These are phyloP conservation scores for Rhodotorula babjevae DNA, from an alignment of 768 basidiomycete genomes.

Conservation along the genomic window DNA sequence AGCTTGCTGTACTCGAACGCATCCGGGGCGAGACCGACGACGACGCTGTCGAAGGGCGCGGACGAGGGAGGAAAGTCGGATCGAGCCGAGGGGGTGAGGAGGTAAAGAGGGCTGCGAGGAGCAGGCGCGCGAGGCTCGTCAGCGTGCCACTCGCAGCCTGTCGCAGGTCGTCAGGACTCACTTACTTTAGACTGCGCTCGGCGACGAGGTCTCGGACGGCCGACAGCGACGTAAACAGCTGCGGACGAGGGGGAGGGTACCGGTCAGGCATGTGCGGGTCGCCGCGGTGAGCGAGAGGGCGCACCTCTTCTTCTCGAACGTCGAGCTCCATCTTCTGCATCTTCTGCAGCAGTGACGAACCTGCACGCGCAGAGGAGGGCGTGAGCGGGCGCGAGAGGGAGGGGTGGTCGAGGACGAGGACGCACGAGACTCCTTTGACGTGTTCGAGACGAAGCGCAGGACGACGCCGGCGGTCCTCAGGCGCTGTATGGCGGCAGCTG, in stretches of 20 bases:
- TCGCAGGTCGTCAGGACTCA: not conserved
- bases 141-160: too few relatives aligned
- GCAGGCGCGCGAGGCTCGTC: not conserved
- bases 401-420: not conserved
- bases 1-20: slow-evolving; percentile 57
- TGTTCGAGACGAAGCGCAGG: slow-evolving; percentile 62
- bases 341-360: slow-evolving; percentile 47
- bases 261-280: not conserved
- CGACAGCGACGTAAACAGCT: slow-evolving; percentile 60
- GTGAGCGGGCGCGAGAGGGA: slow-evolving; percentile 12
- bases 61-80: slow-evolving; percentile 48
- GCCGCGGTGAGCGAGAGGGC: not conserved
- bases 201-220: slow-evolving; percentile 55
- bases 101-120: slow-evolving; percentile 54
- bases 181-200: slow-evolving; percentile 49
- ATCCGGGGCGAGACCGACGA: slow-evolving; percentile 60
- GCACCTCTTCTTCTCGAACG: slow-evolving; percentile 51
- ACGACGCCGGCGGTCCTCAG: slow-evolving; percentile 46
- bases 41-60: slow-evolving; percentile 56
- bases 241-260: not conserved
- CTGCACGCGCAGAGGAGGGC: not conserved
- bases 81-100: slow-evolving; percentile 54
- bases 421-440: slow-evolving; percentile 59
- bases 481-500: slow-evolving; percentile 52
- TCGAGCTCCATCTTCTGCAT: slow-evolving; percentile 56